These are phyloP conservation scores for Colletotrichum incanum DNA, from an alignment of 2,329 filamentous ascomycete genomes.

Conservation along the genomic window DNA sequence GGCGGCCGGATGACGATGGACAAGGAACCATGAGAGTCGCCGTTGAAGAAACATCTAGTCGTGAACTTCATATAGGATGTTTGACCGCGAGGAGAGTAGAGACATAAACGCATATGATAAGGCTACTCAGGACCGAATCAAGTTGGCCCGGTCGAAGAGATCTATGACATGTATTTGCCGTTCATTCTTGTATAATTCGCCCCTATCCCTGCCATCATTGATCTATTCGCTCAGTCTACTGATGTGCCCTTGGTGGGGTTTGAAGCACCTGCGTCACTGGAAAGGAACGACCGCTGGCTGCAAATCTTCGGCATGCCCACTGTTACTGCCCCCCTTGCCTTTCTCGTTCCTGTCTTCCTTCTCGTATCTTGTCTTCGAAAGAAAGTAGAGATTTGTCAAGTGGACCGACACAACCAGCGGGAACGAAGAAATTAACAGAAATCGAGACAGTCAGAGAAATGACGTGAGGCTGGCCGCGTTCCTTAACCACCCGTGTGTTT, in stretches of 20 bases:
- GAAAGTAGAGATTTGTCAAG: not conserved
- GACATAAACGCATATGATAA: not conserved
- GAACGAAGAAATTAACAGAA: not conserved
- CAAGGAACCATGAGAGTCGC: not conserved
- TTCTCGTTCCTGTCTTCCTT: not conserved
- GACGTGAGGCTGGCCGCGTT: not conserved
- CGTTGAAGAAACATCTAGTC: too few species aligned
- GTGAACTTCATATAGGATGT: not conserved
- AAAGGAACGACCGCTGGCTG: not conserved
- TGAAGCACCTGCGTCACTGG: too few species aligned
- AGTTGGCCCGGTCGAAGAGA: not conserved
- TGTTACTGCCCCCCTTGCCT: not conserved
- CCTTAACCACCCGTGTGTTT: not conserved
- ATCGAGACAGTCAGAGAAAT: not conserved
- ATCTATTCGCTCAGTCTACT: not conserved
- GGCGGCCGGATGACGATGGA: not conserved
- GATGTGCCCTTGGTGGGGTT: not conserved
- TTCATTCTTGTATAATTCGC: not conserved
- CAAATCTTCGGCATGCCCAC: not conserved
- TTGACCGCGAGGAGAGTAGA: not conserved
- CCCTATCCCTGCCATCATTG: not conserved
- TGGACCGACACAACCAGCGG: not conserved
- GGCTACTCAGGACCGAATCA: not conserved
- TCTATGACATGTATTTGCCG: not conserved
- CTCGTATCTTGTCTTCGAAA: not conserved